Evolutionary conservation across 2,329 filamentous ascomycete species (phyloP), one percentile per base, ranked within the genome.

Genomic region (Aspergillus ibericus): DNA sequence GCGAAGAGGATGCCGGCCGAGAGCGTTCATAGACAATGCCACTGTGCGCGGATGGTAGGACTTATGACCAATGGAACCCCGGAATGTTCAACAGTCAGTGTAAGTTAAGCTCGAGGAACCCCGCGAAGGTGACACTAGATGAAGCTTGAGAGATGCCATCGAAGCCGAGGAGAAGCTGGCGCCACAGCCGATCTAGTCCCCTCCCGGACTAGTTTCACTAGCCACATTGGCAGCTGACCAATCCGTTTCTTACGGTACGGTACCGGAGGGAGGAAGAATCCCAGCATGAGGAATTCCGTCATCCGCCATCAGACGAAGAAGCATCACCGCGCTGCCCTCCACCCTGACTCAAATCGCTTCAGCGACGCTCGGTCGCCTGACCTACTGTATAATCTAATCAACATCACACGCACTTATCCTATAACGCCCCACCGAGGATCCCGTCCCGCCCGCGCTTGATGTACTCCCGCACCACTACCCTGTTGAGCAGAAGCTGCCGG

Each of bases 401-500:
- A 29, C 47, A 1, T 16, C 25, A 22, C 22, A 5, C 27, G 7
- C 5, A n/a, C 8, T 20, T 22, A 15, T 44, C 29, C 29, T 32
- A 32, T 32, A 29, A 25, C 16, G 10, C 18, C 18, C 22, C 16
- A 15, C 27, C 25, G 44, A 51, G 29, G 13, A 25, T 10, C 8
- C 15, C 52, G 7, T 15, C 36, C n/a, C 25, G 35, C 35, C 53
- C 58, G 51, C 63, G 58, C 70, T 73, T 73, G 59, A 76, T 76
- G 74, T 76, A 74, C 70, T 70, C 66, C 68, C 74, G 73, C 69
- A 64, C 68, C 55, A 67, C 66, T 54, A 68, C 70, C 49, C 60
- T 72, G 53, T 58, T 75, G 67, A 75, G 72, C 69, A 74, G 74
- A 74, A 72, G 71, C 70, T 75, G 69, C 65, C 73, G 70, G 63